These are phyloP conservation scores for Scenedesmus sp. DNA, from an alignment of 163 green algal species.

Conservation along the genomic window DNA sequence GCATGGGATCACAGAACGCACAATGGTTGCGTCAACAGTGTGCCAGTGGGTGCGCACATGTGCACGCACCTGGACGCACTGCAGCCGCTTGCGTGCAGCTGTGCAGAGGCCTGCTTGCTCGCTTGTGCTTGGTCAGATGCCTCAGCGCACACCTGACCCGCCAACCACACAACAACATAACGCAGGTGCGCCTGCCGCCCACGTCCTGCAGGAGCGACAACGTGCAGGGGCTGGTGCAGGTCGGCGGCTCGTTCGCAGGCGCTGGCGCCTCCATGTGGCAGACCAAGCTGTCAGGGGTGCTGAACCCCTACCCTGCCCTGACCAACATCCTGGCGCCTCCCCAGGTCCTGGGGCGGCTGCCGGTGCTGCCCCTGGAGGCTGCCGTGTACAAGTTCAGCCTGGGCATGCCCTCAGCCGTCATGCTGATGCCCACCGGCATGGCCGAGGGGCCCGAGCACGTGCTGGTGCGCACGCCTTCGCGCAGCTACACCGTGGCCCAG, in stretches of 20 bases:
- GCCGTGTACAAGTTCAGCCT: neutral
- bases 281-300: neutral
- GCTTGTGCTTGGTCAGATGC: neutral
- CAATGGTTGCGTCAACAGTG: neutral
- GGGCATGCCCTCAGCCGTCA: neutral
- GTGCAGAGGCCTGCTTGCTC: neutral
- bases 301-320: conserved; percentile 19
- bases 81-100: neutral
- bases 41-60: neutral
- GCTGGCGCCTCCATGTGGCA: neutral
- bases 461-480: neutral
- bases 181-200: neutral
- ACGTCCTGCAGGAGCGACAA: neutral
- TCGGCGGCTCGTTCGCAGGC: neutral
- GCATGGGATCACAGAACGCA: neutral
- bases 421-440: neutral
- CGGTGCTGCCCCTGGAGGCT: neutral
- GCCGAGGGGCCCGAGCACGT: neutral
- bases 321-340: neutral
- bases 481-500: conserved; percentile 1
- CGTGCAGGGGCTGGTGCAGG: neutral
- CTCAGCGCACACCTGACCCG: too few species aligned
- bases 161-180: too few species aligned
- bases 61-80: neutral
- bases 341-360: neutral